Percentiles rank a stretch among this genome's conserved stretches.
Evolutionary conservation across 768 basidiomycete species (phyloP).

Genomic region (Podaxis rugospora): DNA sequence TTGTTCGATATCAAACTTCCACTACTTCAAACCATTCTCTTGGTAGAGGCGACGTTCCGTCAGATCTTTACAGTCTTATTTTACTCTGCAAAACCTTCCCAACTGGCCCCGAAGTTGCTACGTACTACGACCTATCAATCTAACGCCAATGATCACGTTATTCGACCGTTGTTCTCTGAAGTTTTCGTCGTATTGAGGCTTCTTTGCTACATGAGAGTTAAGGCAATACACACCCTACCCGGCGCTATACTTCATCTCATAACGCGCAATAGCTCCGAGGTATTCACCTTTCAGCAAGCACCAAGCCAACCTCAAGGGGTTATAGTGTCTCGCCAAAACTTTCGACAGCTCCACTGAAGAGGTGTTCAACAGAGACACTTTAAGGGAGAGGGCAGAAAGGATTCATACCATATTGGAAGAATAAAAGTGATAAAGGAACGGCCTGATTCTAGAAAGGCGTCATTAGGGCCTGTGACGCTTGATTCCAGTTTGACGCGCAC

Average conservation of each 20-base stretch:
- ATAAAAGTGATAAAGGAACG: constrained; percentile 44
- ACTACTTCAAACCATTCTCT: no score
- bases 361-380: neutral
- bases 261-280: constrained; percentile 44
- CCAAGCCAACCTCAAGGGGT: constrained; percentile 50
- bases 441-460: constrained; percentile 45
- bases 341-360: constrained; percentile 41
- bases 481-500: constrained; percentile 17
- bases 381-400: neutral
- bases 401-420: constrained; percentile 54
- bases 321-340: constrained; percentile 42
- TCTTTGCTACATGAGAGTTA: no score
- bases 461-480: neutral
- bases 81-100: no score
- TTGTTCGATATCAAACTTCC: neutral
- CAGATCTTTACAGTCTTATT: no score
- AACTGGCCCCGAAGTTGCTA: no score
- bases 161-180: no score
- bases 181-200: no score
- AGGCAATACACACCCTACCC: neutral
- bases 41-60: no score
- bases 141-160: no score
- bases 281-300: constrained; percentile 44
- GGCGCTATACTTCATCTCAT: constrained; percentile 30
- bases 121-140: no score